Conservation (phyloP, 176 grass and related monocot species). For the Phoenix roebelenii region DNA sequence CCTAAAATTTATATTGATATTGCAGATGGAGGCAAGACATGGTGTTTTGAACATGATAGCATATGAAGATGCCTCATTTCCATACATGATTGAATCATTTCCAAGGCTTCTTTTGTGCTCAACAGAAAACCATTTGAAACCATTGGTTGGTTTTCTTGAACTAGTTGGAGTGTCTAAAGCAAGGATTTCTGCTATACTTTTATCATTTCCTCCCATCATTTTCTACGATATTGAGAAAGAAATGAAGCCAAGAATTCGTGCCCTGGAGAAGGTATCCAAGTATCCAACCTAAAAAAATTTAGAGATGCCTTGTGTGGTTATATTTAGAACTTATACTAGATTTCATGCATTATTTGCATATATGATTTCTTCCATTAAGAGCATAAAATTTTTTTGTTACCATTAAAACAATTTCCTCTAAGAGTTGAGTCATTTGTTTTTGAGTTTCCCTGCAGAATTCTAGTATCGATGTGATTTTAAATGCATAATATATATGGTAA, state of each 20-base stretch:
- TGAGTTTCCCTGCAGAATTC: too few species aligned
- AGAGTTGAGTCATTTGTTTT: too few species aligned
- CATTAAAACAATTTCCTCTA: too few species aligned
- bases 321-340: too few species aligned
- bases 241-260: constrained; percentile 57
- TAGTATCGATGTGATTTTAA: too few species aligned
- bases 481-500: too few species aligned
- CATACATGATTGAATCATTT: constrained; percentile 81
- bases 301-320: too few species aligned
- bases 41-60: constrained; percentile 69
- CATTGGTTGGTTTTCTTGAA: constrained; percentile 41
- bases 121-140: constrained; percentile 52
- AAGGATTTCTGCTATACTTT: constrained; percentile 25
- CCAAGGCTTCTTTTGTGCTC: constrained; percentile 66
- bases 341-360: too few species aligned
- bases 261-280: constrained; percentile 60
- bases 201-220: constrained; percentile 64
- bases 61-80: constrained; percentile 45
- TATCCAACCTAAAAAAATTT: neutral
- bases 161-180: constrained; percentile 5
- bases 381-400: too few species aligned
- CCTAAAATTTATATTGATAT: neutral
- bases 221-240: constrained; percentile 54
- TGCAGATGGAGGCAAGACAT: constrained; percentile 84
- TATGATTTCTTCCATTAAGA: too few species aligned